These are phyloP conservation scores for Eucalyptus victrix DNA, from an alignment of 345 rosid genomes.

Conservation along the genomic window DNA sequence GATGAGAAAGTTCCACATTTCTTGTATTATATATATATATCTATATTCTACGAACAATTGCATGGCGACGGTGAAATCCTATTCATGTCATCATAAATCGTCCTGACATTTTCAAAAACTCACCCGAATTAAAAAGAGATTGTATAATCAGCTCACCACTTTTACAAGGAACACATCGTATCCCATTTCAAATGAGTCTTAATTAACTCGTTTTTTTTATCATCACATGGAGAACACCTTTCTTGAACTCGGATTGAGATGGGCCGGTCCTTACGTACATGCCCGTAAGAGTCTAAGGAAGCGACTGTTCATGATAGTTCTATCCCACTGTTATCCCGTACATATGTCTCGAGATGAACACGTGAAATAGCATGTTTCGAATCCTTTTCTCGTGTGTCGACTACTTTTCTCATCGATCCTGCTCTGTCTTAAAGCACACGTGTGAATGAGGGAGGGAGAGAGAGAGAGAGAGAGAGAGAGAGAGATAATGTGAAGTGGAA, in stretches of 20 bases:
- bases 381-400: not conserved
- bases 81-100: not conserved
- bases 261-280: not conserved
- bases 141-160: not conserved
- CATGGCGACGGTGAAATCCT: not conserved
- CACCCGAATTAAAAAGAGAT: not conserved
- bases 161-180: not conserved
- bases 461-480: not conserved
- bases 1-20: not conserved
- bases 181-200: not conserved
- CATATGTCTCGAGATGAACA: not conserved
- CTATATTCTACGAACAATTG: not conserved
- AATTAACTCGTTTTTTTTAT: not conserved
- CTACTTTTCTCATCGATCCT: not conserved
- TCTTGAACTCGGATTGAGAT: not conserved
- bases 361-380: not conserved
- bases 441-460: not conserved
- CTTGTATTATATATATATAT: not conserved
- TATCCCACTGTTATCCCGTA: not conserved
- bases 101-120: fast-evolving
- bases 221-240: not conserved
- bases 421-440: not conserved
- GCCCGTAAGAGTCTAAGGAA: not conserved
- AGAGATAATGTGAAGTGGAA: not conserved
- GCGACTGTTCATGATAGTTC: not conserved